Base-by-base conservation (phyloP, 768 basidiomycete genomes). In the Galerina sulciceps region DNA sequence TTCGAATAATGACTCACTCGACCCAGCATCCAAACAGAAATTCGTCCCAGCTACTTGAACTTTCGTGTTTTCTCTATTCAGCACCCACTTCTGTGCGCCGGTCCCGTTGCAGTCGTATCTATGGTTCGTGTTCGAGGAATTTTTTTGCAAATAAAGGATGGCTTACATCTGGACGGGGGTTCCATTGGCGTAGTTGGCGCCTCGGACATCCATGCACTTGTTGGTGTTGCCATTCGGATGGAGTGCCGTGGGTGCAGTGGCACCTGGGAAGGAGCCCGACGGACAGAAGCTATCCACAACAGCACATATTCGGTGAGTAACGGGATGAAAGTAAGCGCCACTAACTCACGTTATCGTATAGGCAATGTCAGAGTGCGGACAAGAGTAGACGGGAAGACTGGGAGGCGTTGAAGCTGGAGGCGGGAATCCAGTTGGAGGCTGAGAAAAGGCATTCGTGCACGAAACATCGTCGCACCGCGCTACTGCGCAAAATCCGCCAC, bases 21-120 rank as follows among this genome's bases (percentile, higher is more conserved):
- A 67, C 22, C 75, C 72, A 5, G 73, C 73, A 40, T 78, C 76
- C 11, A 77, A 60, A 48, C 76, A 76, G 61, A 68, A 77, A 14
- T 67, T 63, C 1, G 64, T 69, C 2, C 64, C 66, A 3, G 65
- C 69, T 0, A 71, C 17, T n/a, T 61, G 64, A 9, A 76, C 62
- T 44, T 69, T 66, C 0, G 76, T 76, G 8, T 43, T 53, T n/a
- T 62, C 72, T 4, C 64, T 51, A 14, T 67, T 61, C 36, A 76
- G 47, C 15, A 68, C 54, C 75, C 75, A 78, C 18, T 69, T 63
- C 59, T 77, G 75, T 0, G 71, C 70, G 10, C 56, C 54, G n/a
- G 59, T 61, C 8, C 65, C 69, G 52, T 74, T 76, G 56, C 75
- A 77, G 58, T 75, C 75, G 52, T 71, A 74, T 57, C 74, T 76